phyloP scores from a whole-genome alignment of 768 basidiomycete genomes.

The Psilocybe tampanensis region DNA sequence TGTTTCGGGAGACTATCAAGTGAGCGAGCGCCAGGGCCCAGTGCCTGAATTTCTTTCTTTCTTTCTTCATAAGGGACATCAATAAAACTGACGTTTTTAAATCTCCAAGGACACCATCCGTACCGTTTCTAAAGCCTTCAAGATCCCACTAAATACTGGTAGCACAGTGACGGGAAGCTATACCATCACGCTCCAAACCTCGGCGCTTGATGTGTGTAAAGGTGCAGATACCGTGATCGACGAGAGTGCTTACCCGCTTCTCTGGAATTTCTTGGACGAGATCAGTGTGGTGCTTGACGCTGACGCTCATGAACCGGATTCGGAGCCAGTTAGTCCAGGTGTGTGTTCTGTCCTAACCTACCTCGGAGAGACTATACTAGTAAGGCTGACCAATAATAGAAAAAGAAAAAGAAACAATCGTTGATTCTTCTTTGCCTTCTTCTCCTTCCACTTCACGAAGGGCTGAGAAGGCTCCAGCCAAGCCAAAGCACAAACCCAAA shows the following conservation, averaged over 20 bases:
- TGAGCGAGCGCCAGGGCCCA: slow-evolving; percentile 1
- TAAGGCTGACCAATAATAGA: not conserved
- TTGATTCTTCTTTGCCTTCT: no score
- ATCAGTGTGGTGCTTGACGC: slow-evolving; percentile 19
- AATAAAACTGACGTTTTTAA: no score
- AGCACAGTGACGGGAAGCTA: no score
- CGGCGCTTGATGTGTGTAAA: slow-evolving; percentile 30
- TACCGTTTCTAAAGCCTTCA: slow-evolving; percentile 19
- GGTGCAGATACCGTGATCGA: slow-evolving; percentile 30
- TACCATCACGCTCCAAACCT: slow-evolving; percentile 25
- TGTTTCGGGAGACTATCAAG: slow-evolving; percentile 26
- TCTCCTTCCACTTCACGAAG: no score
- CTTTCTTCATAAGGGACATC: not conserved
- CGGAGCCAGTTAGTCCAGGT: no score
- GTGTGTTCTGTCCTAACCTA: no score
- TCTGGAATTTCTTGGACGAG: slow-evolving; percentile 30
- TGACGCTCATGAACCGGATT: not conserved
- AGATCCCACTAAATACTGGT: slow-evolving; percentile 2
- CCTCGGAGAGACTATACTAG: no score
- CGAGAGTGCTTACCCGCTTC: slow-evolving; percentile 29
- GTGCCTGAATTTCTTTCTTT: not conserved
- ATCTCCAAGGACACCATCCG: slow-evolving; percentile 24
- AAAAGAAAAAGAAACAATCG: not conserved
- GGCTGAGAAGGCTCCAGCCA: not conserved
- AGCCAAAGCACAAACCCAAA: not conserved